Evolutionary conservation across 306 rosid species (phyloP).

Genomic region (Cucumis sativus): Cucumber_9930_V3 NC_026658.2:14036501-14037000

Average conservation of each 20-base stretch:
- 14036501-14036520: conserved; percentile 37
- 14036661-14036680: conserved; percentile 26
- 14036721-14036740: conserved; percentile 32
- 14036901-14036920: conserved; percentile 35
- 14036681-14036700: conserved; percentile 38
- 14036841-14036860: conserved; percentile 42
- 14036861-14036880: conserved; percentile 31
- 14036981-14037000: conserved; percentile 39
- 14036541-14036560: conserved; percentile 48
- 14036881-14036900: conserved; percentile 27
- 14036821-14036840: conserved; percentile 34
- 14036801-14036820: conserved; percentile 29
- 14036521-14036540: conserved; percentile 6
- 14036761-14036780: conserved; percentile 15
- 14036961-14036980: conserved; percentile 20
- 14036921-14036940: conserved; percentile 49
- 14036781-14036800: conserved; percentile 60
- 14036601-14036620: conserved; percentile 51
- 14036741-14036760: conserved; percentile 10
- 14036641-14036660: conserved; percentile 21
- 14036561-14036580: conserved; percentile 35
- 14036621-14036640: conserved; percentile 25
- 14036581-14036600: conserved; percentile 40
- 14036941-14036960: conserved; percentile 44
- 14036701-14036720: conserved; percentile 76